Evolutionary conservation across 2,329 filamentous ascomycete genomes (phyloP).

Genomic region (Colletotrichum paranaense): DNA sequence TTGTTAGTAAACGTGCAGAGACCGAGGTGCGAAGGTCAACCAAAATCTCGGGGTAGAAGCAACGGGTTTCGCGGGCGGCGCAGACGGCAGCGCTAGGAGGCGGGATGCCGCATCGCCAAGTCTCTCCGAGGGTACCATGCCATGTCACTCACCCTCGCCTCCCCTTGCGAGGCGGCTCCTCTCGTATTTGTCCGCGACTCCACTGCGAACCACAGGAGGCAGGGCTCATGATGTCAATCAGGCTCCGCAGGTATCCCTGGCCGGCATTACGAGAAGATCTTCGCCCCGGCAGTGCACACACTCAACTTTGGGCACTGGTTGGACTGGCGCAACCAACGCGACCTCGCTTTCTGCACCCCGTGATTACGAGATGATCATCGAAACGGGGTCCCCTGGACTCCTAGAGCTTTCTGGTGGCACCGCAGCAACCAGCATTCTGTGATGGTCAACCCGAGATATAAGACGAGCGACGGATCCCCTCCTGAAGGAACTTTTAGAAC

Average conservation of each 20-base stretch:
- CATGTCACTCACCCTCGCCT: background rate
- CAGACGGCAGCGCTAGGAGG: background rate
- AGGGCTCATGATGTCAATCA: conserved; percentile 26
- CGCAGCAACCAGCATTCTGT: background rate
- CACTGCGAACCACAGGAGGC: background rate
- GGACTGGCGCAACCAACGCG: background rate
- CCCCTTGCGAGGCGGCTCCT: conserved; percentile 16
- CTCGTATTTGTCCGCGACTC: conserved; percentile 26
- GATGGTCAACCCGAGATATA: conserved; percentile 9
- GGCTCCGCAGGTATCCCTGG: conserved; percentile 5
- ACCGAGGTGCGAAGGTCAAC: background rate
- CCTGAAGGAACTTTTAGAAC: fast-evolving
- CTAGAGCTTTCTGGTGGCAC: conserved; percentile 5
- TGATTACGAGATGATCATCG: conserved; percentile 24
- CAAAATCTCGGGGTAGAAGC: background rate
- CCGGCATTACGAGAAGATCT: conserved; percentile 34
- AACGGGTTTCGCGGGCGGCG: background rate
- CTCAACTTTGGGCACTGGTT: background rate
- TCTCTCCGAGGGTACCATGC: background rate
- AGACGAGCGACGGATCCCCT: background rate
- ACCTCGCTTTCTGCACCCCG: background rate
- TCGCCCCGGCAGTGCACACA: conserved; percentile 7
- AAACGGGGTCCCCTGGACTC: background rate
- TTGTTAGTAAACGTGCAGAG: background rate
- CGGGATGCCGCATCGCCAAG: conserved; percentile 14